Conservation (phyloP, 345 rosid genomes). For the Corchorus capsularis region DNA sequence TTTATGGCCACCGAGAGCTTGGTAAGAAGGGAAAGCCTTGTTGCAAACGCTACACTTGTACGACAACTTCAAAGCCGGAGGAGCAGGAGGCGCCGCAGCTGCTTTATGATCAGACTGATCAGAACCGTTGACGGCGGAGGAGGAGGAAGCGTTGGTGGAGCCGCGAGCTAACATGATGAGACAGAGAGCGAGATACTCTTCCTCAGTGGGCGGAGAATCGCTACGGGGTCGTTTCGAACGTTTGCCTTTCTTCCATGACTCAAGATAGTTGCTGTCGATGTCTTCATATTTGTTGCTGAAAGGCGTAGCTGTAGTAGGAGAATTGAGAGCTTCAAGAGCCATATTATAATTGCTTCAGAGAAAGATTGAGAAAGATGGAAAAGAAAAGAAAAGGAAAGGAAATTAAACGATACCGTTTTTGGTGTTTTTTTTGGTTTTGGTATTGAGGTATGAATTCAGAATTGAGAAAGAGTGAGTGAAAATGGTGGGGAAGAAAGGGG, state of each 20-base stretch:
- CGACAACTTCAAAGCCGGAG: conserved; percentile 35
- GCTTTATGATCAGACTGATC: not conserved
- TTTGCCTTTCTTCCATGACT: conserved; percentile 28
- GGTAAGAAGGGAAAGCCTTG: conserved; percentile 84
- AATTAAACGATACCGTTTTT: not conserved
- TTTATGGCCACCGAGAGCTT: conserved; percentile 95
- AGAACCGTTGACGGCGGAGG: not conserved
- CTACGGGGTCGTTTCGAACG: conserved; percentile 10
- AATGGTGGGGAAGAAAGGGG: conserved; percentile 15
- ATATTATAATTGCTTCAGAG: conserved; percentile 26
- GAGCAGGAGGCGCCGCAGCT: not conserved
- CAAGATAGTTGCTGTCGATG: not conserved
- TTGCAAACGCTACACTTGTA: conserved; percentile 80
- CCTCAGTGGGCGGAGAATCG: conserved; percentile 18
- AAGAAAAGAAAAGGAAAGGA: not conserved
- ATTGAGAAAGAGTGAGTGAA: conserved; percentile 18
- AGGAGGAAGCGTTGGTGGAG: not conserved
- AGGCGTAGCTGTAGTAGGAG: conserved; percentile 33
- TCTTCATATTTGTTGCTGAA: conserved; percentile 21
- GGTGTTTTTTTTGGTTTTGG: not conserved
- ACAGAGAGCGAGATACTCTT: conserved; percentile 27
- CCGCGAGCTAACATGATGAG: conserved; percentile 27
- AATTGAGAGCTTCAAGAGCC: conserved; percentile 77
- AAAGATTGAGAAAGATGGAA: not conserved
- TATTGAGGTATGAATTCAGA: not conserved